Base-by-base conservation (phyloP, 208 protist species). In the Lotmaria passim region DNA sequence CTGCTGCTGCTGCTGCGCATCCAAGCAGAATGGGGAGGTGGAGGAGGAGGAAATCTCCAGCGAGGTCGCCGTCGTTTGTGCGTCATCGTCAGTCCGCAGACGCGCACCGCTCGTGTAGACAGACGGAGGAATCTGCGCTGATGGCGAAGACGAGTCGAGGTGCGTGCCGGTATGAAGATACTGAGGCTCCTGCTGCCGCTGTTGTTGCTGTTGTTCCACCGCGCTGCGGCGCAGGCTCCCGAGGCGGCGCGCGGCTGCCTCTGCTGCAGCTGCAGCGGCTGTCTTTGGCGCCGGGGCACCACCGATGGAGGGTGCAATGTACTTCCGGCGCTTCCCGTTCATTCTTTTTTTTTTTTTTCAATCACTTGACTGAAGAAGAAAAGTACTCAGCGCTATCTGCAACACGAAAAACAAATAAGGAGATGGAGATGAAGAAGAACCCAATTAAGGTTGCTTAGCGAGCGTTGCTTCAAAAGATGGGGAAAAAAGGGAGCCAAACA, bases 241-340 rank as follows among this genome's bases (percentile, higher is more conserved):
- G 4, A 77, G 48, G 8, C 63, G 62, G 33, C 38, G 50, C 14
- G 61, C 66, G 34, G 66, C 62, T 8, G 58, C 58, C 15, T 57
- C 53, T 12, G 60, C 69, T 11, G 69, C 69, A 11, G 69, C 70
- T 24, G 62, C 30, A 0, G 39, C 62, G 21, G 70, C 48, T n/a
- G 70, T 19, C 44, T 15, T 55, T 24, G 61, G 12, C 17, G 43
- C 30, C 10, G 69, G 21, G 12, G 31, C 34, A 28, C 48, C 57
- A 1, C 56, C 47, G 21, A 77, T 48, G 10, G 71, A 17, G 14
- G 71, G 71, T 33, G 71, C 41, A 7, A 69, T 47, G 33, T 76
- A 76, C 31, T 69, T 61, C 30, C 70, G 44, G 36, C 62, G 62
- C 31, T 76, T 76, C n/a, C 70, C 62, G 30, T 69, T 55, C 61